These are phyloP conservation scores for Ehretia macrophylla DNA, from an alignment of 257 asterid genomes.

Conservation along the genomic window DNA sequence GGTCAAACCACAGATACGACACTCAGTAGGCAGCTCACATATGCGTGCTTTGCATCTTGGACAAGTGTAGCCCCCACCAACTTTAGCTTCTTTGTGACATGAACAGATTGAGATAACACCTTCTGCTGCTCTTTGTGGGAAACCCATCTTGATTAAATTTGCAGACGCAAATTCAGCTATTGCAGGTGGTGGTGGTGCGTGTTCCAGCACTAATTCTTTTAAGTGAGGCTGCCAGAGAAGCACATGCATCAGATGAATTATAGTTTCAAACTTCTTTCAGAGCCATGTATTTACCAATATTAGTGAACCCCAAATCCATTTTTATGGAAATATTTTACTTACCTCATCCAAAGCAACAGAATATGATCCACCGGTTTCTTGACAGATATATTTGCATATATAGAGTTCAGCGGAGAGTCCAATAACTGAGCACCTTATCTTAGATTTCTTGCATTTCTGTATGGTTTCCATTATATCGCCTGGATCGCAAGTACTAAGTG, in stretches of 20 bases:
- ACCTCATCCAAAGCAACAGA: slow-evolving; percentile 89
- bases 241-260: slow-evolving; percentile 4
- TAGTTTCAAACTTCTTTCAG: not conserved
- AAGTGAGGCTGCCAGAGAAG: slow-evolving; percentile 58
- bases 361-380: slow-evolving; percentile 93
- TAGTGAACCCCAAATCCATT: no score
- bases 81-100: slow-evolving; percentile 90
- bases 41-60: slow-evolving; percentile 96
- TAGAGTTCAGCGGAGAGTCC: slow-evolving; percentile 93
- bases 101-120: slow-evolving; percentile 87
- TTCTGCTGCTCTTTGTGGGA: slow-evolving; percentile 96
- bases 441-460: slow-evolving; percentile 75
- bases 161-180: slow-evolving; percentile 93
- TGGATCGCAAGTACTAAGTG: slow-evolving; percentile 89
- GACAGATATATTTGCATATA: slow-evolving; percentile 84
- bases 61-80: slow-evolving; percentile 95
- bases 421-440: slow-evolving; percentile 82
- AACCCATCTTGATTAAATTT: slow-evolving; percentile 94
- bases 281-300: no score
- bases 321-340: no score
- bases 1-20: slow-evolving; percentile 86
- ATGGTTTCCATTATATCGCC: slow-evolving; percentile 84
- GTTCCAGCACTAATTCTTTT: slow-evolving; percentile 80
- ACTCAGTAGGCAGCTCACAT: slow-evolving; percentile 89
- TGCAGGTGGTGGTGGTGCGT: slow-evolving; percentile 99